Evolutionary conservation across 75 land plant species (phyloP).

Genomic region (Cryptomeria japonica): DNA sequence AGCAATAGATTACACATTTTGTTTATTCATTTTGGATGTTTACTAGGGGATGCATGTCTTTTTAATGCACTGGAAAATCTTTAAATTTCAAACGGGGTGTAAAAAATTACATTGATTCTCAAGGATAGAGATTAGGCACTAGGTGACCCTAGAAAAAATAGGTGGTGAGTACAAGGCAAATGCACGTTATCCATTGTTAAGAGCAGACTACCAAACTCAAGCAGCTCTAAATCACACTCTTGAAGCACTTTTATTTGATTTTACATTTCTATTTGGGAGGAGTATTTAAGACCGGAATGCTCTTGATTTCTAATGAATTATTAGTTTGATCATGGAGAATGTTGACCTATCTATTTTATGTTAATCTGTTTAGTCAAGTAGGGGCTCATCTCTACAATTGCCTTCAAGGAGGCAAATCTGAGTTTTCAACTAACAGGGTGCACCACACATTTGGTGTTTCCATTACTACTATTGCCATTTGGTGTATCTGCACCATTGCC

Average conservation of each 20-base stretch:
- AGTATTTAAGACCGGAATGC: neutral
- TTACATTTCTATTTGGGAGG: neutral
- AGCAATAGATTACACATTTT: no score
- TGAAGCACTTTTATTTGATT: neutral
- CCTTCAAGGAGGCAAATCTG: neutral
- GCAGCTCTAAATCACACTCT: neutral
- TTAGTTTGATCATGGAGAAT: no score
- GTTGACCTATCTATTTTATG: no score
- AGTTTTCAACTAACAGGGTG: neutral
- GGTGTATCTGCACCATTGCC: no score
- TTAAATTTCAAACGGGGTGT: no score
- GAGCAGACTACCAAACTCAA: neutral
- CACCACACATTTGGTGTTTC: neutral
- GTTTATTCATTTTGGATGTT: no score
- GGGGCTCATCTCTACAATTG: neutral
- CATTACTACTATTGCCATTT: no score
- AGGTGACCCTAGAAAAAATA: neutral
- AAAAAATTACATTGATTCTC: no score
- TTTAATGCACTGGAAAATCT: no score
- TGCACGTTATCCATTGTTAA: no score
- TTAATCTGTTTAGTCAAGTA: neutral
- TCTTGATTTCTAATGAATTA: neutral
- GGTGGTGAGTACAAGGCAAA: neutral
- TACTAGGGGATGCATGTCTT: no score
- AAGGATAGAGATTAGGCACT: neutral